A percentile compares a stretch with the other conserved stretches of the same genome.
Conservation (phyloP, 2,329 filamentous ascomycete species). For the Teratosphaeria destructans region DNA sequence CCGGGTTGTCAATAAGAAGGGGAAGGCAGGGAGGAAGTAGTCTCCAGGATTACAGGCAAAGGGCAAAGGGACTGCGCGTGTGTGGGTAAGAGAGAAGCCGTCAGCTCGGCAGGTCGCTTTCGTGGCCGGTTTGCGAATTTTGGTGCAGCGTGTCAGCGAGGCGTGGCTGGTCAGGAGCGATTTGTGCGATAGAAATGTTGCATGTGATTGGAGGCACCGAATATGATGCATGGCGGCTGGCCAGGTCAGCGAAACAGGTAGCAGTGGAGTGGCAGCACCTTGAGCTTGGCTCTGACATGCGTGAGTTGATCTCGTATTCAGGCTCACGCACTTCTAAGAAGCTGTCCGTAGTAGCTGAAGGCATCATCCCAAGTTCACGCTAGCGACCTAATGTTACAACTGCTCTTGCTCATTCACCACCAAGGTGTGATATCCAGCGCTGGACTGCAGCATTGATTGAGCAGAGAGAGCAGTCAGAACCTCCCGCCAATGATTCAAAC, state of each 20-base stretch:
- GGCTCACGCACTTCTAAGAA: not conserved
- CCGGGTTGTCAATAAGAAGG: slow-evolving; percentile 83
- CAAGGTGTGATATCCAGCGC: not conserved
- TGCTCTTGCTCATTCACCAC: not conserved
- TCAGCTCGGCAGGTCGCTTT: not conserved
- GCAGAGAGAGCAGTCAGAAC: not conserved
- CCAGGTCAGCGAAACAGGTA: not conserved
- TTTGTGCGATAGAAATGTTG: not conserved
- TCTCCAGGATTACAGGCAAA: not conserved
- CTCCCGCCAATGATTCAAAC: not conserved
- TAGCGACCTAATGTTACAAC: not conserved
- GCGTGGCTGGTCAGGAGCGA: not conserved
- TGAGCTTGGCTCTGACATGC: not conserved
- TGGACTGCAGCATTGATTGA: not conserved
- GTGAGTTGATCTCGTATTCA: not conserved
- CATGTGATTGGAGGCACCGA: not conserved
- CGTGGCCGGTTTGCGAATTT: not conserved
- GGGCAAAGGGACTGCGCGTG: no score
- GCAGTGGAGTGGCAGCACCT: not conserved
- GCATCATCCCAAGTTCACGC: not conserved
- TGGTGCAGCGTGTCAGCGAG: not conserved
- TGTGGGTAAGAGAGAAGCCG: not conserved
- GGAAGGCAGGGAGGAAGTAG: slow-evolving; percentile 43
- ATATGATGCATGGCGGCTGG: not conserved
- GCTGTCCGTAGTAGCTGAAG: not conserved